Evolutionary conservation across 2,329 filamentous ascomycete genomes (phyloP).

Genomic region (Mariannaea elegans): DNA sequence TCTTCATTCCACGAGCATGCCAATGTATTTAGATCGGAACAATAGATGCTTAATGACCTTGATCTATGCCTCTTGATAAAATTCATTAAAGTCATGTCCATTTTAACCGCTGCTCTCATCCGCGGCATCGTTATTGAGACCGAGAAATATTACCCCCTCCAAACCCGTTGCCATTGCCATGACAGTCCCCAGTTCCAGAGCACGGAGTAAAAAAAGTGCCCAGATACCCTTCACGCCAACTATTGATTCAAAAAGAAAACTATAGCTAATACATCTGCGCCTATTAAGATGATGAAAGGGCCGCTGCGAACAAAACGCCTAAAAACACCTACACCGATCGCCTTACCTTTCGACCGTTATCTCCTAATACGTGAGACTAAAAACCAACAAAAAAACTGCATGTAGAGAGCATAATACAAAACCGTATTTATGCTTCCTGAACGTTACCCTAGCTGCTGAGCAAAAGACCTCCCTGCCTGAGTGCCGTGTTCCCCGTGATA

Average conservation of each 20-base stretch:
- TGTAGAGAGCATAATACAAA: not conserved
- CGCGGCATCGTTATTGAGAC: not conserved
- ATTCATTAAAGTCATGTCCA: not conserved
- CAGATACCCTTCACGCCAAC: not conserved
- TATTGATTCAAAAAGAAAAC: not conserved
- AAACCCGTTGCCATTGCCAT: not conserved
- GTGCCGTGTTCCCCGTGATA: slow-evolving; percentile 8
- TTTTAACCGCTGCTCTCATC: not conserved
- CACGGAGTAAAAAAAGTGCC: not conserved
- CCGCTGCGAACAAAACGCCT: not conserved
- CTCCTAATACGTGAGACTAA: not conserved
- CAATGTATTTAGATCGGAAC: not conserved
- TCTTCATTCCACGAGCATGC: not conserved
- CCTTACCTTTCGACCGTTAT: not conserved
- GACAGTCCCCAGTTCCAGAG: too few species aligned
- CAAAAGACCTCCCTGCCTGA: not conserved
- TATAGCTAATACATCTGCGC: too few species aligned
- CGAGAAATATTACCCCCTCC: not conserved
- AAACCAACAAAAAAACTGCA: not conserved
- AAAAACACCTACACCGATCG: not conserved
- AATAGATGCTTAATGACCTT: not conserved
- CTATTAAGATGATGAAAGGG: too few species aligned
- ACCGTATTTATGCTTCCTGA: not conserved
- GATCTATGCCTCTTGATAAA: too few species aligned
- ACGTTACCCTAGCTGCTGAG: not conserved